phyloP scores from a whole-genome alignment of 164 flowering plant species.

The Platanus orientalis region DNA sequence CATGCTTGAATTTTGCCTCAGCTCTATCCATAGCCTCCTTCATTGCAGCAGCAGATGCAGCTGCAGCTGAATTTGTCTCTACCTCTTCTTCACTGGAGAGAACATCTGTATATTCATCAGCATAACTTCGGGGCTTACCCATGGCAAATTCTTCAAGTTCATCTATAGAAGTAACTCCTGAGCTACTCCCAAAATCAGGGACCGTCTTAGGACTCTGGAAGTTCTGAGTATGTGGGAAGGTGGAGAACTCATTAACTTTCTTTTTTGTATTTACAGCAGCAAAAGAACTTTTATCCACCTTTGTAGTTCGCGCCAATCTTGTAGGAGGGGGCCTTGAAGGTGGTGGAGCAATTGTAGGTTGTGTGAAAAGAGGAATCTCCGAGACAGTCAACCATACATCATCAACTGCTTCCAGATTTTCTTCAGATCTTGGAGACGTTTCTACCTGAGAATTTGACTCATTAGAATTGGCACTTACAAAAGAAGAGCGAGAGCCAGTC shows the following conservation, averaged over 20 bases:
- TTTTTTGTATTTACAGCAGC: constrained; percentile 36
- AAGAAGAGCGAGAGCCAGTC: constrained; percentile 34
- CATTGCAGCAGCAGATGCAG: constrained; percentile 77
- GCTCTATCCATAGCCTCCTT: constrained; percentile 89
- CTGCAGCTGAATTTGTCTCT: constrained; percentile 56
- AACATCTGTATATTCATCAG: constrained; percentile 39
- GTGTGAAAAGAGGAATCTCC: constrained; percentile 86
- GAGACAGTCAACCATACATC: constrained; percentile 89
- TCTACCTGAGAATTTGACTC: constrained; percentile 34
- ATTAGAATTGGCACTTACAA: constrained; percentile 27
- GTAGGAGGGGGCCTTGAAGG: constrained; percentile 98
- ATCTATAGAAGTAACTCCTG: constrained; percentile 50
- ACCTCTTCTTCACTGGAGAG: constrained; percentile 49
- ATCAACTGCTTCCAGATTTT: constrained; percentile 38
- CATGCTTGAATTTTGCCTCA: constrained; percentile 84
- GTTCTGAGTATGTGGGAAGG: constrained; percentile 30
- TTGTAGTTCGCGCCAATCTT: constrained; percentile 46
- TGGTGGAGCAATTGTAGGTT: constrained; percentile 91
- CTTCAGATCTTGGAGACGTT: constrained; percentile 44
- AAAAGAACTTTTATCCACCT: constrained; percentile 33
- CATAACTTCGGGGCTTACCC: constrained; percentile 39
- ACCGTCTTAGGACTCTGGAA: constrained; percentile 38
- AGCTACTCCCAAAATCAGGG: constrained; percentile 34
- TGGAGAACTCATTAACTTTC: constrained; percentile 43
- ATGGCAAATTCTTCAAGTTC: constrained; percentile 78